Evolutionary conservation across 1,139 yeast species (phyloP).

Genomic region (Saccharomycopsis crataegensis): DNA sequence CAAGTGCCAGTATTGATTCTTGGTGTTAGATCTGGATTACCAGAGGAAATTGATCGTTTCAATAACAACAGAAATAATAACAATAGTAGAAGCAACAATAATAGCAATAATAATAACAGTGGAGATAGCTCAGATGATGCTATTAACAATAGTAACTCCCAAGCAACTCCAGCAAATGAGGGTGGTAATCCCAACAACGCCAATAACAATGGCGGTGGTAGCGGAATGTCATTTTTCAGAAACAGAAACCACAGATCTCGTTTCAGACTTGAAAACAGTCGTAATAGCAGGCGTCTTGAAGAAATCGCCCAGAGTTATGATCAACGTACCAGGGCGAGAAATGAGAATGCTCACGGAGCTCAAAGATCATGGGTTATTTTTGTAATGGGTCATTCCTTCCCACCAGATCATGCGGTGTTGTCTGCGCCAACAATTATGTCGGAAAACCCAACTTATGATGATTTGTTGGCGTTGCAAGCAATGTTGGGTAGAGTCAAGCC

Average conservation of each 20-base stretch:
- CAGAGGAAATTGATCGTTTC: slow-evolving; percentile 16
- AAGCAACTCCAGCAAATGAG: not conserved
- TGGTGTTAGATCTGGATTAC: slow-evolving; percentile 43
- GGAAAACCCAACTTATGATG: slow-evolving; percentile 44
- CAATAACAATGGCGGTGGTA: slow-evolving; percentile 7
- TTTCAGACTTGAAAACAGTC: slow-evolving; percentile 18
- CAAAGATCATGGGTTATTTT: slow-evolving; percentile 42
- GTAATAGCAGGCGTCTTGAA: slow-evolving; percentile 15
- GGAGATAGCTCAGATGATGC: not conserved
- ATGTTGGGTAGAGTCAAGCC: slow-evolving; percentile 40
- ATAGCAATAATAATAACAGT: not conserved
- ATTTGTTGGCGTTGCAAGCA: slow-evolving; percentile 36
- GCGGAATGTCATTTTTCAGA: slow-evolving; percentile 15
- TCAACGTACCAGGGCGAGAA: slow-evolving; percentile 2
- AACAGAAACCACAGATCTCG: slow-evolving; percentile 19
- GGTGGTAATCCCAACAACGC: not conserved
- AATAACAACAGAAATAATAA: not conserved
- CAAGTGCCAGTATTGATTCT: slow-evolving; percentile 48
- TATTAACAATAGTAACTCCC: not conserved
- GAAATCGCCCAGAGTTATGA: slow-evolving; percentile 17
- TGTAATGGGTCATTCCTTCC: slow-evolving; percentile 43
- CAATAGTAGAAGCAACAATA: slow-evolving; percentile 1
- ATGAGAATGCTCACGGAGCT: slow-evolving; percentile 6
- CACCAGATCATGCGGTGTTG: slow-evolving; percentile 40
- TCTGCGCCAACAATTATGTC: slow-evolving; percentile 40